These are phyloP conservation scores for Syncephalastrum contaminatum DNA, from an alignment of 371 early-diverging fungal genomes.

Conservation along the genomic window DNA sequence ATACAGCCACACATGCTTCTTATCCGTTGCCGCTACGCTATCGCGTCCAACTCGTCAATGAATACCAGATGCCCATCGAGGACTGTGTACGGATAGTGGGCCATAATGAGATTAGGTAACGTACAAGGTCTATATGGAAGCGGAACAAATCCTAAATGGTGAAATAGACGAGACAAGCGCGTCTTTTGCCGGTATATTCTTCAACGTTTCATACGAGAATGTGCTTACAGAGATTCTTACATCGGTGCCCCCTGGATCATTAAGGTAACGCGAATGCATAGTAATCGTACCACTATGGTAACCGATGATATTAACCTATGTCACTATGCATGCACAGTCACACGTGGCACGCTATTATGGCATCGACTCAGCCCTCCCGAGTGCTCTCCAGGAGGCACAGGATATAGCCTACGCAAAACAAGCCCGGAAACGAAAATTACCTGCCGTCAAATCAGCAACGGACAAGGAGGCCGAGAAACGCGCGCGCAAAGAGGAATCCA, in stretches of 20 bases:
- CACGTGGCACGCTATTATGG: constrained; percentile 46
- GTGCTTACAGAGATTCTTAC: constrained; percentile 60
- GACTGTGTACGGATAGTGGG: constrained; percentile 29
- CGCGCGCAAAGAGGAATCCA: constrained; percentile 41
- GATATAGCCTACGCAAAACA: constrained; percentile 34
- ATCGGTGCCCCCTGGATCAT: constrained; percentile 71
- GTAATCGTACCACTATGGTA: not conserved
- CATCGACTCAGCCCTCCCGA: constrained; percentile 49
- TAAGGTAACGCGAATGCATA: constrained; percentile 38
- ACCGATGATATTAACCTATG: no score
- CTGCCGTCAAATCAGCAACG: constrained; percentile 21
- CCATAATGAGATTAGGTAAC: constrained; percentile 20
- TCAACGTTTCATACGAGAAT: constrained; percentile 67
- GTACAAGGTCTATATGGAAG: not conserved
- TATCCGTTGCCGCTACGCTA: constrained; percentile 13
- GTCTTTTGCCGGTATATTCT: constrained; percentile 58
- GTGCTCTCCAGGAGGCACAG: constrained; percentile 42
- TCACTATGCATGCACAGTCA: constrained; percentile 24
- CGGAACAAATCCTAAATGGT: not conserved
- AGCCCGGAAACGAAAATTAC: constrained; percentile 27
- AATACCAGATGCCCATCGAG: constrained; percentile 29
- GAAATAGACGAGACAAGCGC: constrained; percentile 39
- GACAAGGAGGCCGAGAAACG: constrained; percentile 42
- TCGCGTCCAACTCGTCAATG: constrained; percentile 35
- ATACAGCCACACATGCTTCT: not conserved